Base-by-base conservation (phyloP, 106 monocot species). In the Gastrodia elata region DNA sequence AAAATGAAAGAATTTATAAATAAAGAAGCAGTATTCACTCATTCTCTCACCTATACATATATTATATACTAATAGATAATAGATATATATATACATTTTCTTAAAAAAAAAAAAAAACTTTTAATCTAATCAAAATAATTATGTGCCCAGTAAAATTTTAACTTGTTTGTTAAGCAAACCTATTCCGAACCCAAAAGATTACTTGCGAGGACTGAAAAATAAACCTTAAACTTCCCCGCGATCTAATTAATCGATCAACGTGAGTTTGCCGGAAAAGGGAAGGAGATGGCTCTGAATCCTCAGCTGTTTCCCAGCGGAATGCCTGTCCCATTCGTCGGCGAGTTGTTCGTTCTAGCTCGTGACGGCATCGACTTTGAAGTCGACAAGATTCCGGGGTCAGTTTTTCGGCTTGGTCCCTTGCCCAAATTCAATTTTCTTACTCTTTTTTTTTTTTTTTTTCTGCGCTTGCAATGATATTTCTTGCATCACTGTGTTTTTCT, bases 251-350 rank as follows among this genome's bases (percentile, higher is more conserved):
- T 18, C 67, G 67, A 67, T 34, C 67, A 35, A 16, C 20, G 64
- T 33, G 67, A 67, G 10, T n/a, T 52, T 7, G 8, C 52, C 16
- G 18, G 37, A 37, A 20, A 30, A 67, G 70, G n/a, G n/a, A 71
- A 22, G 13, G 34, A 30, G 64, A 94, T 94, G 94, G 87, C 94
- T 75, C 34, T 88, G 83, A 94, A 94, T 42, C 94, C 94, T 36
- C 86, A 87, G 64, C 72, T 91, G 58, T 78, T 83, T 37, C 22
- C 76, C 1, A 84, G 89, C 77, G 89, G 86, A 44, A 85, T 89
- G 86, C 91, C 91, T 16, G 91, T 94, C 3, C 87, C 94, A 30
- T 94, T 94, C 76, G 79, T 83, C 55, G 86, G 77, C 8, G 77
- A 77, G 56, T 61, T 71, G 39, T 71, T 77, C 71, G 71, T 71